Conservation (phyloP, 2,329 filamentous ascomycete genomes). For the Achaetomium macrosporum region DNA sequence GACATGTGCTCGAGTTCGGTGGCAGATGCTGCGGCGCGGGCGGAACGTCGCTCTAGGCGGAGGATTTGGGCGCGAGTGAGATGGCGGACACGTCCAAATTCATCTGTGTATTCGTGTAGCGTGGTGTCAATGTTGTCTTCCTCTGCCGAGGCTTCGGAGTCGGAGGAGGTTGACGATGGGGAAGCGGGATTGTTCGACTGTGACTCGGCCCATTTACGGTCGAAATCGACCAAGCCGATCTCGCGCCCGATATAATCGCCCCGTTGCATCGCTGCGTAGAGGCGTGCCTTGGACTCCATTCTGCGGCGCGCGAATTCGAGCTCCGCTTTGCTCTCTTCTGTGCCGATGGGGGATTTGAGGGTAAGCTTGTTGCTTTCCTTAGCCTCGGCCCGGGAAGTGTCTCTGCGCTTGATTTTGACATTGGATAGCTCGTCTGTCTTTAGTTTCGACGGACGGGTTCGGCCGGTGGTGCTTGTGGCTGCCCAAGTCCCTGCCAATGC, state of each 20-base stretch:
- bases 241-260: slow-evolving; percentile 72
- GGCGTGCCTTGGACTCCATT: slow-evolving; percentile 83
- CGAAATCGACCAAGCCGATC: slow-evolving; percentile 80
- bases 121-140: slow-evolving; percentile 44
- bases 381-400: slow-evolving; percentile 37
- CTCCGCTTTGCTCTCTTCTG: slow-evolving; percentile 60
- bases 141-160: slow-evolving; percentile 32
- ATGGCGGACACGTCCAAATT: slow-evolving; percentile 77
- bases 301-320: slow-evolving; percentile 67
- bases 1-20: slow-evolving; percentile 64
- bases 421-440: slow-evolving; percentile 64
- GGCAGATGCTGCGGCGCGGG: slow-evolving; percentile 45
- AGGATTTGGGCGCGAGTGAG: slow-evolving; percentile 66
- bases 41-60: slow-evolving; percentile 53
- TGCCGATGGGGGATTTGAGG: slow-evolving; percentile 48
- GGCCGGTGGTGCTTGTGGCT: slow-evolving; percentile 36
- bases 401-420: slow-evolving; percentile 38
- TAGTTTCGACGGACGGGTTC: slow-evolving; percentile 47
- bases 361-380: slow-evolving; percentile 34
- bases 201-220: slow-evolving; percentile 85
- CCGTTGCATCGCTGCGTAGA: slow-evolving; percentile 85
- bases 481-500: slow-evolving; percentile 38
- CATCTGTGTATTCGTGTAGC: slow-evolving; percentile 81
- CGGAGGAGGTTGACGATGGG: slow-evolving; percentile 42
- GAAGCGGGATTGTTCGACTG: slow-evolving; percentile 35